A percentile compares a stretch with the other conserved stretches of the same genome.
phyloP scores from a whole-genome alignment of 441 rosid species.

The Theobroma grandiflorum region DNA sequence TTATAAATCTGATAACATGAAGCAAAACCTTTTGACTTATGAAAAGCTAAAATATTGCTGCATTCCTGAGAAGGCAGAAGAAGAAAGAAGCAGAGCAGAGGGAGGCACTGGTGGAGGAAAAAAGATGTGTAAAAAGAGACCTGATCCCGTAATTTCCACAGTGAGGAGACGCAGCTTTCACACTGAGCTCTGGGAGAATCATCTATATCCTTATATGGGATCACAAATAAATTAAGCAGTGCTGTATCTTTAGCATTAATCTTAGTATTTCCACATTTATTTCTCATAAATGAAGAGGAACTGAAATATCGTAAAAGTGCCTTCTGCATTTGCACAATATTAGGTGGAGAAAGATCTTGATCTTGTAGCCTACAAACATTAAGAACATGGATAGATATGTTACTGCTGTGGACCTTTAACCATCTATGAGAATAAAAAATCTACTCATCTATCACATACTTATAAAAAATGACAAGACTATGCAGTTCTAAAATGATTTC shows the following conservation, averaged over 20 bases:
- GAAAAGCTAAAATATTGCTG: not conserved
- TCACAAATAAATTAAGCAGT: conserved; percentile 45
- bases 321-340: conserved; percentile 46
- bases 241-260: conserved; percentile 38
- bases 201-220: conserved; percentile 61
- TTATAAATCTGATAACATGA: not conserved
- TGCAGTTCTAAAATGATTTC: not conserved
- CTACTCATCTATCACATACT: not conserved
- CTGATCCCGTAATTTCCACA: conserved; percentile 73
- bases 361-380: conserved; percentile 62
- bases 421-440: not conserved
- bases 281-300: conserved; percentile 58
- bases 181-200: conserved; percentile 52
- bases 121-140: conserved; percentile 38
- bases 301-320: conserved; percentile 56
- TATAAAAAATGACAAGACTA: not conserved
- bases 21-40: not conserved
- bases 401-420: not conserved
- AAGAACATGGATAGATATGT: conserved; percentile 11
- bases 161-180: conserved; percentile 58
- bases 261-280: conserved; percentile 35
- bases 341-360: conserved; percentile 52
- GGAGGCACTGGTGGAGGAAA: not conserved
- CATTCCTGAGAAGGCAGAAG: too few species aligned
- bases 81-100: not conserved